Conservation (phyloP, 495 filamentous ascomycete species). For the Mytilinidion resinicola region DNA sequence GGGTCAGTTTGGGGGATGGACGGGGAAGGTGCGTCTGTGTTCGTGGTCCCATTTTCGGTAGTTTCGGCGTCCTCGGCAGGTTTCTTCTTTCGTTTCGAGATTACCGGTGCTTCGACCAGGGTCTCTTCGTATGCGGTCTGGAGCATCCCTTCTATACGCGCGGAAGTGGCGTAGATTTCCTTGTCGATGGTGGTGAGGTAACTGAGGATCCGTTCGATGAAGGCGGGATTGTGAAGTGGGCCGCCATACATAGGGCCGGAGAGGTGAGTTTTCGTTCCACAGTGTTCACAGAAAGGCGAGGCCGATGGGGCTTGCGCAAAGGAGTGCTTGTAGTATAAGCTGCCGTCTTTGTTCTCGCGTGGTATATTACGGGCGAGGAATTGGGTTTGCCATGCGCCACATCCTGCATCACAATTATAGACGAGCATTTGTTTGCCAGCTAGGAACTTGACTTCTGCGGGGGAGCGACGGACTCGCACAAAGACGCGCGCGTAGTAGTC, state of each 20-base stretch:
- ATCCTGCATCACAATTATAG: conserved; percentile 84
- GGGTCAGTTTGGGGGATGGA: conserved; percentile 14
- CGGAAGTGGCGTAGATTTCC: conserved; percentile 66
- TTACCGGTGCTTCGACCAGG: conserved; percentile 18
- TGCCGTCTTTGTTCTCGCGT: conserved; percentile 55
- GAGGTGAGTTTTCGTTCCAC: conserved; percentile 77
- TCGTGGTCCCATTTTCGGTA: neutral
- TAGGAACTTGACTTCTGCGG: conserved; percentile 79
- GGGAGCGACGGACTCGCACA: conserved; percentile 69
- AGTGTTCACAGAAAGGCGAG: conserved; percentile 64
- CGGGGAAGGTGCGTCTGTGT: conserved; percentile 2
- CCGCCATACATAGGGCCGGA: conserved; percentile 93
- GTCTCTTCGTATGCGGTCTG: conserved; percentile 74
- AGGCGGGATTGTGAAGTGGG: conserved; percentile 73
- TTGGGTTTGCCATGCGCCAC: conserved; percentile 80
- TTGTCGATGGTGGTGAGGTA: conserved; percentile 55
- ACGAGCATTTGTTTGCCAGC: conserved; percentile 87
- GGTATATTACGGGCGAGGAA: conserved; percentile 59
- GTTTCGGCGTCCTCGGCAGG: conserved; percentile 1
- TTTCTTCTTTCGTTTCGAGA: conserved; percentile 4
- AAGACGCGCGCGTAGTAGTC: conserved; percentile 95
- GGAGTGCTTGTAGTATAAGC: conserved; percentile 64
- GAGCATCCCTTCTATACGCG: conserved; percentile 86
- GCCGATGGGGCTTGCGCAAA: conserved; percentile 62
- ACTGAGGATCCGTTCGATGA: conserved; percentile 68